Base-by-base conservation (phyloP, 2,329 filamentous ascomycete genomes). In the Xylogone sp. region DNA sequence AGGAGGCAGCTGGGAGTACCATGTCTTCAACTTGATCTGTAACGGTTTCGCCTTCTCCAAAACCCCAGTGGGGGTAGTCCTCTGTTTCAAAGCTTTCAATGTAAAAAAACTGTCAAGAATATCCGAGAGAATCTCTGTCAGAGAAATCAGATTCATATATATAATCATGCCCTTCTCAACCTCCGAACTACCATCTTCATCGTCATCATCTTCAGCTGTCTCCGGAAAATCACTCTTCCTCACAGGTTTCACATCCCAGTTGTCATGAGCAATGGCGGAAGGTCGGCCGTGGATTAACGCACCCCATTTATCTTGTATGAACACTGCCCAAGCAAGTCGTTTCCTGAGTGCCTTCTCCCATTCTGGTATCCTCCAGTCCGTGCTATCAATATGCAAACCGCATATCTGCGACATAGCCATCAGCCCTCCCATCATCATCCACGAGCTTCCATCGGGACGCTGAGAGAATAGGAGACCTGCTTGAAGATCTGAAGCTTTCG, bases 301-400 rank as follows among this genome's bases (percentile, higher is more conserved):
- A 3, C 79, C 76, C 81, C 78, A 84, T 59, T 80, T 82, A 57
- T 87, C 84, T 60, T 86, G 83, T 73, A 84, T 82, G 56, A 78
- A 86, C 1, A 85, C 65, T 2, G 78, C 82, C 83, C 84, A 87
- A 0, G 79, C 82, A 1, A 87, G 68, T n/a, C 83, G 71, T 59
- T 81, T 79, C 13, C 84, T 71, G 13, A 86, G 68, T 0, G 81
- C 78, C 46, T 79, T 75, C 59, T 87, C 84, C 81, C 82, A 86
- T 0, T 70, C 68, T 2, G 83, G 82, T 31, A 87, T 79, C 13
- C 77, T 75, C 84, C 84, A 87, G 20, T 69, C 66, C 1, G 78
- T 76, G 57, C 81, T 84, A 59, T 87, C 82, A 1, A 84, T 71
- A 50, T 84, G 79, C 9, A 84, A 69, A 1, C 81, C 82, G 0